These are phyloP conservation scores for Balamuthia mandrillaris DNA, from an alignment of 208 protist genomes.

Conservation along the genomic window DNA sequence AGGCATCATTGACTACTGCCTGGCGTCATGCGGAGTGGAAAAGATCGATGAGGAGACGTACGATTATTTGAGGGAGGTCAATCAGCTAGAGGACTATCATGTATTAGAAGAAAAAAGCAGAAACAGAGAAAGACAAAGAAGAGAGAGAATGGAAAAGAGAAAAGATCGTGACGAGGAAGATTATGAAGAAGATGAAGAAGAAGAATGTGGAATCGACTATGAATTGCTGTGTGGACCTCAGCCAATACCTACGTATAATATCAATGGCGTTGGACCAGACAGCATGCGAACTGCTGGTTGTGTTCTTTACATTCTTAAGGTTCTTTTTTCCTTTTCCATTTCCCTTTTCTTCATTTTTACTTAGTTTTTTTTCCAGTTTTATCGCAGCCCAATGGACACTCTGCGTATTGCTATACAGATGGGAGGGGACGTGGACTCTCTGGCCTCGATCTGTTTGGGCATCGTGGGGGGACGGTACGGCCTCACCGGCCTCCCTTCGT, in stretches of 20 bases:
- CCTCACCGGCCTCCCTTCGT: no score
- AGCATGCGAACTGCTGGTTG: constrained; percentile 1
- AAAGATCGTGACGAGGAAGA: no score
- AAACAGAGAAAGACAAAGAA: no score
- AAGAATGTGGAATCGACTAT: no score
- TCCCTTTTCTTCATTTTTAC: no score
- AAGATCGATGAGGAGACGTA: background rate
- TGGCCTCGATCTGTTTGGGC: background rate
- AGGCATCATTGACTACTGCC: background rate
- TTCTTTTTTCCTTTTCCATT: no score
- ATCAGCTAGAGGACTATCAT: constrained; percentile 9
- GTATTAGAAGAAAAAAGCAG: no score
- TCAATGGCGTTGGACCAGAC: no score
- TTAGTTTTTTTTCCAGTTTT: background rate
- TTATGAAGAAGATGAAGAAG: no score
- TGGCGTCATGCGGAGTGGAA: background rate
- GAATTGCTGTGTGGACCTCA: constrained; percentile 9
- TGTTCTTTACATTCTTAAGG: background rate
- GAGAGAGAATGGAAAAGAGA: no score
- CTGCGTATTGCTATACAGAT: background rate
- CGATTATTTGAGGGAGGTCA: background rate
- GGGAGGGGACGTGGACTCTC: constrained; percentile 19
- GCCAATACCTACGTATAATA: no score
- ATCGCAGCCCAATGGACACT: background rate
- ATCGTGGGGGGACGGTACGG: no score